phyloP scores from a whole-genome alignment of 345 rosid species.

The Corchorus capsularis region DNA sequence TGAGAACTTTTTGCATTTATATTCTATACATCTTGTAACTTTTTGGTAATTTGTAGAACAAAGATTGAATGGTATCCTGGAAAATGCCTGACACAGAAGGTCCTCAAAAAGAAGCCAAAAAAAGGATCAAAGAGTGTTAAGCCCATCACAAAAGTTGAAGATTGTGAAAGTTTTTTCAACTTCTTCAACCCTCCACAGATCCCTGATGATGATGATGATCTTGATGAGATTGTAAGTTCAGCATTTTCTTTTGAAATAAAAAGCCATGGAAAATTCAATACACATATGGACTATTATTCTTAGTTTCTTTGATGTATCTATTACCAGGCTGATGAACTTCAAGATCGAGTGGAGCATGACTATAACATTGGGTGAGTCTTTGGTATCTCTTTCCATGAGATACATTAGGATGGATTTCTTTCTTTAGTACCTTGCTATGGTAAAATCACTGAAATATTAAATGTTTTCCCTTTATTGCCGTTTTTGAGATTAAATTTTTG shows the following conservation, averaged over 20 bases:
- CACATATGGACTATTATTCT: background rate
- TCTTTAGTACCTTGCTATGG: background rate
- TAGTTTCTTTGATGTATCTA: slow-evolving; percentile 9
- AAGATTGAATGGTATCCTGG: slow-evolving; percentile 97
- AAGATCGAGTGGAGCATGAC: slow-evolving; percentile 92
- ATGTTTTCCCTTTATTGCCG: background rate
- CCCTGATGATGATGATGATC: slow-evolving; percentile 85
- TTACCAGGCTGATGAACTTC: slow-evolving; percentile 91
- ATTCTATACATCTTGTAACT: background rate
- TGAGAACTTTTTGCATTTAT: background rate
- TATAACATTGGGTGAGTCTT: slow-evolving; percentile 83
- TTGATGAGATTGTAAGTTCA: slow-evolving; percentile 74
- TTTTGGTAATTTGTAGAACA: slow-evolving; percentile 44
- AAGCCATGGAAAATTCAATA: background rate
- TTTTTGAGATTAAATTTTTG: background rate
- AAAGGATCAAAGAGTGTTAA: slow-evolving; percentile 87
- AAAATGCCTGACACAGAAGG: slow-evolving; percentile 85
- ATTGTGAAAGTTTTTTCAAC: slow-evolving; percentile 91
- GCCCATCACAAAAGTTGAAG: slow-evolving; percentile 86
- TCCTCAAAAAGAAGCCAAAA: slow-evolving; percentile 93
- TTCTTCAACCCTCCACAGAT: slow-evolving; percentile 92
- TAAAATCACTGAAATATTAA: background rate
- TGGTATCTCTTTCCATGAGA: background rate
- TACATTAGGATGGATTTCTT: slow-evolving; percentile 12
- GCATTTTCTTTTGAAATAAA: slow-evolving; percentile 6